Conservation (phyloP, 31 red algal species). For the Asparagopsis taxiformis region DNA sequence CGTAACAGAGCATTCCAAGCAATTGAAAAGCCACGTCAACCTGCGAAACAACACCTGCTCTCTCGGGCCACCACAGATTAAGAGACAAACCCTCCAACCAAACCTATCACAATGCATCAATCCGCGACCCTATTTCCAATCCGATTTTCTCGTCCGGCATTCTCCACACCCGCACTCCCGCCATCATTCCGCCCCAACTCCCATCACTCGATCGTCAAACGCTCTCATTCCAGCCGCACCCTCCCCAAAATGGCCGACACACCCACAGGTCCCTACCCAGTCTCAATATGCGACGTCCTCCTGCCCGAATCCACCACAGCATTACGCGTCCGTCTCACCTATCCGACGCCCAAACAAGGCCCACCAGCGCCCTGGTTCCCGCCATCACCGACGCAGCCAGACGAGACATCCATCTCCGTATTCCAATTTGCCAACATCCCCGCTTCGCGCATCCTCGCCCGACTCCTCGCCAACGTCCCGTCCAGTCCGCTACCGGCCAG, state of each 20-base stretch:
- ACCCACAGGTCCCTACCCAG: constrained; percentile 16
- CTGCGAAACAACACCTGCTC: no score
- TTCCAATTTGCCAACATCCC: constrained; percentile 6
- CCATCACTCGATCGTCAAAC: not conserved
- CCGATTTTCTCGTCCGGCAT: no score
- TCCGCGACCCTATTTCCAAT: no score
- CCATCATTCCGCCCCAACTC: no score
- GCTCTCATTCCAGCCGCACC: not conserved
- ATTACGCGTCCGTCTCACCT: constrained; percentile 14
- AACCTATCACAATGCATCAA: no score
- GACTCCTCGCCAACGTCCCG: constrained; percentile 3
- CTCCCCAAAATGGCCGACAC: not conserved
- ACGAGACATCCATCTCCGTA: constrained; percentile 9
- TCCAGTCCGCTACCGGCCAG: constrained; percentile 13
- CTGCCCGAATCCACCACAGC: not conserved
- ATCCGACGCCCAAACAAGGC: constrained; percentile 18
- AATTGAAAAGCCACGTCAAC: no score
- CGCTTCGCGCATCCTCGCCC: not conserved
- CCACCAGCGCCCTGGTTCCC: constrained; percentile 13
- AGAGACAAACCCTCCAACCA: no score
- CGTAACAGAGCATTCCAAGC: no score
- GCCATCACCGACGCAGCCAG: constrained; percentile 8
- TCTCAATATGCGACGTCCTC: constrained; percentile 17
- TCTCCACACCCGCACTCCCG: no score
- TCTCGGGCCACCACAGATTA: no score